phyloP scores from a whole-genome alignment of 805 yeast species.

The Hanseniaspora clermontiae region DNA sequence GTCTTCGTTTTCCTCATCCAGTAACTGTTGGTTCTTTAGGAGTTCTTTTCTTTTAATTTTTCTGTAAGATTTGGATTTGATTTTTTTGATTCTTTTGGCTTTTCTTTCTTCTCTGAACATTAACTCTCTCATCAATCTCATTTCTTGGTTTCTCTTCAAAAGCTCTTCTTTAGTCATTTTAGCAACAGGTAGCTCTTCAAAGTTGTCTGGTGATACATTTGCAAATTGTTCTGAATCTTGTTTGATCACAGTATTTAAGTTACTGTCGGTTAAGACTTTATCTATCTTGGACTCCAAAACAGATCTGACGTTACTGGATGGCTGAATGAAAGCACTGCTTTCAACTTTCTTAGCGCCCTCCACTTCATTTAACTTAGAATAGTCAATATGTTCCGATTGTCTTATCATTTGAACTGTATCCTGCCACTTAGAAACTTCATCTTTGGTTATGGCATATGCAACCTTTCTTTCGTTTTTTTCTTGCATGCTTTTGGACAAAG shows the following conservation, averaged over 20 bases:
- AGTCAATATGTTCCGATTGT: conserved; percentile 70
- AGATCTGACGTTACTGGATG: conserved; percentile 36
- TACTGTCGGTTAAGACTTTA: conserved; percentile 48
- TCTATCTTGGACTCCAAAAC: conserved; percentile 59
- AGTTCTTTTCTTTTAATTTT: conserved; percentile 77
- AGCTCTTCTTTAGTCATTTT: conserved; percentile 71
- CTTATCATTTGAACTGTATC: conserved; percentile 69
- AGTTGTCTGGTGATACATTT: conserved; percentile 36
- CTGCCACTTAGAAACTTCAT: conserved; percentile 79
- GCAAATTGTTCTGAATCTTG: conserved; percentile 26
- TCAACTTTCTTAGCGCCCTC: conserved; percentile 30
- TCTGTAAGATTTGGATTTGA: conserved; percentile 81
- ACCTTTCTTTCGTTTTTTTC: conserved; percentile 75
- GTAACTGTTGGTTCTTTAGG: conserved; percentile 52
- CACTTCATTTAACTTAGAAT: conserved; percentile 34
- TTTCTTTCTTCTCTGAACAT: conserved; percentile 92
- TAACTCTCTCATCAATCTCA: conserved; percentile 84
- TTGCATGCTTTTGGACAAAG: conserved; percentile 76
- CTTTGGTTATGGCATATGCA: conserved; percentile 79
- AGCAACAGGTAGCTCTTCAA: conserved; percentile 76
- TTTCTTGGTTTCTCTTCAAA: conserved; percentile 60
- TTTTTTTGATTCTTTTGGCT: conserved; percentile 84
- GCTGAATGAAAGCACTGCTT: conserved; percentile 41
- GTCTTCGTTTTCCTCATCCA: conserved; percentile 39
- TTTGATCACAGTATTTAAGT: conserved; percentile 56